phyloP scores from a whole-genome alignment of 306 rosid genomes.

The Lathyrus tuberosus region DNA sequence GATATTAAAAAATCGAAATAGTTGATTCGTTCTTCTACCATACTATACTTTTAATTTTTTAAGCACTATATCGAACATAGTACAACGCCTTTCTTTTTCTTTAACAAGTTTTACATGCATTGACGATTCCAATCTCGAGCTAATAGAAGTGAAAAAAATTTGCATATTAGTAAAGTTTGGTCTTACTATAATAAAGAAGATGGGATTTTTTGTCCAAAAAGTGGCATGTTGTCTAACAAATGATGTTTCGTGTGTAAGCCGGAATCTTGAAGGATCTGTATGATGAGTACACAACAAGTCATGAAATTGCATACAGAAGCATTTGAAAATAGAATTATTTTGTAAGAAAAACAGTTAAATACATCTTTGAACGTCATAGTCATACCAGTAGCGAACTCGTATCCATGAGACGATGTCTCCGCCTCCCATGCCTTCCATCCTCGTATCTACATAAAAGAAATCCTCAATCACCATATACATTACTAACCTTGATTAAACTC shows the following conservation, averaged over 20 bases:
- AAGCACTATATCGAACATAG: too few relatives aligned
- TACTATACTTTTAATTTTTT: too few relatives aligned
- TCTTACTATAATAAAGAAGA: slow-evolving; percentile 89
- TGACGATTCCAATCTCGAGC: too few relatives aligned
- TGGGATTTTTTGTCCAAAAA: slow-evolving; percentile 70
- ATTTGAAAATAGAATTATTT: slow-evolving; percentile 13
- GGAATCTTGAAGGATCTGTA: slow-evolving; percentile 84
- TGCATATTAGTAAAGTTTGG: slow-evolving; percentile 25
- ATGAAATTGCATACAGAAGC: slow-evolving; percentile 21
- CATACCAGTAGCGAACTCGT: slow-evolving; percentile 83
- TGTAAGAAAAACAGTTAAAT: slow-evolving; percentile 13
- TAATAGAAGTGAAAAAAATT: not conserved
- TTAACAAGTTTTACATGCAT: too few relatives aligned
- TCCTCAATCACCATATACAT: slow-evolving; percentile 18
- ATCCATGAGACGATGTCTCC: slow-evolving; percentile 74
- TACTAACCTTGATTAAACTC: not conserved
- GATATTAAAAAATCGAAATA: too few relatives aligned
- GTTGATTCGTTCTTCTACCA: too few relatives aligned
- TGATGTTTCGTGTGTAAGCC: slow-evolving; percentile 92
- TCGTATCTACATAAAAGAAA: slow-evolving; percentile 65
- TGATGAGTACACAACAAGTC: slow-evolving; percentile 9
- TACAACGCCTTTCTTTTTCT: too few relatives aligned
- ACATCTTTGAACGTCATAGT: slow-evolving; percentile 40
- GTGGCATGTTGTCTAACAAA: slow-evolving; percentile 88
- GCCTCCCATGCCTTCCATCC: slow-evolving; percentile 97